These are phyloP conservation scores for Glaciozyma antarctica DNA, from an alignment of 768 basidiomycete genomes.

Conservation along the genomic window DNA sequence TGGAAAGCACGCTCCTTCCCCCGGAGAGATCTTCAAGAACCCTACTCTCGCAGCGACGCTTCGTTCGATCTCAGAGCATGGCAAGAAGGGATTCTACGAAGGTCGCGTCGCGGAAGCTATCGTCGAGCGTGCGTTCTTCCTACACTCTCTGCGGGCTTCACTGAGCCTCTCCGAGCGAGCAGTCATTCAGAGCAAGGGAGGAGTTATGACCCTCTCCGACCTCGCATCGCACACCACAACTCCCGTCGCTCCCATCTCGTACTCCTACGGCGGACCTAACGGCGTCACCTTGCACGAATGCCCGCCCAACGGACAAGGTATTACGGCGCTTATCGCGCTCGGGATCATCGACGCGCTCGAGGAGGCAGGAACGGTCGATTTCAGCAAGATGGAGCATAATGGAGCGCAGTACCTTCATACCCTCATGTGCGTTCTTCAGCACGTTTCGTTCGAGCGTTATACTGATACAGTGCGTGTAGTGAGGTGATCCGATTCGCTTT, in stretches of 20 bases:
- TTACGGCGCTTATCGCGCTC: slow-evolving; percentile 83
- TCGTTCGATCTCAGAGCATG: slow-evolving; percentile 63
- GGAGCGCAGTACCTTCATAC: slow-evolving; percentile 79
- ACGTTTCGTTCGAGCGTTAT: not conserved
- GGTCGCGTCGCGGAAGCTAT: slow-evolving; percentile 83
- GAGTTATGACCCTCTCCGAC: slow-evolving; percentile 89
- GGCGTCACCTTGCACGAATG: slow-evolving; percentile 93
- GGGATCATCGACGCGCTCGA: slow-evolving; percentile 86
- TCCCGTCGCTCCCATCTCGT: slow-evolving; percentile 81
- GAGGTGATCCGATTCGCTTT: slow-evolving; percentile 36
- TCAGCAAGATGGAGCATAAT: slow-evolving; percentile 79
- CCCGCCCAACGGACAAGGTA: slow-evolving; percentile 95
- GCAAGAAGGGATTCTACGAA: slow-evolving; percentile 88
- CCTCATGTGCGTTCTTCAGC: slow-evolving; percentile 40
- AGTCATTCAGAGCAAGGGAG: slow-evolving; percentile 72
- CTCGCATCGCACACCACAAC: slow-evolving; percentile 69
- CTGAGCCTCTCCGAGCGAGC: slow-evolving; percentile 36
- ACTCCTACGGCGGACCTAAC: slow-evolving; percentile 58
- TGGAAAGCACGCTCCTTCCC: slow-evolving; percentile 52
- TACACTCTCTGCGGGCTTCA: not conserved
- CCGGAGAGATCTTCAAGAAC: slow-evolving; percentile 52
- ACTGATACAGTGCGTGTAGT: not conserved
- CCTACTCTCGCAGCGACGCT: slow-evolving; percentile 78
- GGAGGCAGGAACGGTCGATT: slow-evolving; percentile 57
- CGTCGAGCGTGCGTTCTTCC: slow-evolving; percentile 48